Evolutionary conservation across 2,329 filamentous ascomycete species (phyloP).

Genomic region (Exserohilum turcica): DNA sequence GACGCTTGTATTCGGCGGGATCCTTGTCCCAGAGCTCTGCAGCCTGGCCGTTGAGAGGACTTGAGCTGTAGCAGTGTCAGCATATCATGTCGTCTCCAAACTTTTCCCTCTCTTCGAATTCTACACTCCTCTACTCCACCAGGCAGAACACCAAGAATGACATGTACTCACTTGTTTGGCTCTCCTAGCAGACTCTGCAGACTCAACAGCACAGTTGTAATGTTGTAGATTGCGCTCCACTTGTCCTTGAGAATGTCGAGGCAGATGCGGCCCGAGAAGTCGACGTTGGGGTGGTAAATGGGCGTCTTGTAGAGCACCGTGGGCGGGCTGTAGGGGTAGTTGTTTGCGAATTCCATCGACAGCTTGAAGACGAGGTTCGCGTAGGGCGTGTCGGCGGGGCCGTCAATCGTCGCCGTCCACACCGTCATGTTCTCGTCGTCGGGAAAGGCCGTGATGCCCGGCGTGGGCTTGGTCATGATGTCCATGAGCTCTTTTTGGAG

Average conservation of each 20-base stretch:
- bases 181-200: conserved; percentile 94
- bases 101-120: background rate
- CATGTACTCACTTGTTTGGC: conserved; percentile 84
- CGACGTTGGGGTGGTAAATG: conserved; percentile 98
- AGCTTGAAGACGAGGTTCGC: conserved; percentile 88
- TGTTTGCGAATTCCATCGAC: conserved; percentile 84
- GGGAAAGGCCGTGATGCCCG: conserved; percentile 93
- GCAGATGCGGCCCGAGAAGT: conserved; percentile 96
- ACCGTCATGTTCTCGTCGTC: conserved; percentile 81
- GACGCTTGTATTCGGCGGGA: conserved; percentile 80
- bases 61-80: conserved; percentile 65
- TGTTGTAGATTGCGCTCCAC: conserved; percentile 98
- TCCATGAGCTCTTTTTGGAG: conserved; percentile 98
- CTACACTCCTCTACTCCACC: too few relatives aligned
- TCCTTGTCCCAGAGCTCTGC: conserved; percentile 95
- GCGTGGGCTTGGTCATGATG: conserved; percentile 93
- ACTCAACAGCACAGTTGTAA: conserved; percentile 89
- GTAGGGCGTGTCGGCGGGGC: conserved; percentile 90
- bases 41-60: conserved; percentile 92
- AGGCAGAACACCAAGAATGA: background rate
- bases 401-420: conserved; percentile 93
- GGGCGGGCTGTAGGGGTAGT: conserved; percentile 91
- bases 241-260: conserved; percentile 98
- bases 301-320: conserved; percentile 97
- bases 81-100: background rate